Evolutionary conservation across 768 basidiomycete genomes (phyloP).

Genomic region (Leucocoprinus leucothites): DNA sequence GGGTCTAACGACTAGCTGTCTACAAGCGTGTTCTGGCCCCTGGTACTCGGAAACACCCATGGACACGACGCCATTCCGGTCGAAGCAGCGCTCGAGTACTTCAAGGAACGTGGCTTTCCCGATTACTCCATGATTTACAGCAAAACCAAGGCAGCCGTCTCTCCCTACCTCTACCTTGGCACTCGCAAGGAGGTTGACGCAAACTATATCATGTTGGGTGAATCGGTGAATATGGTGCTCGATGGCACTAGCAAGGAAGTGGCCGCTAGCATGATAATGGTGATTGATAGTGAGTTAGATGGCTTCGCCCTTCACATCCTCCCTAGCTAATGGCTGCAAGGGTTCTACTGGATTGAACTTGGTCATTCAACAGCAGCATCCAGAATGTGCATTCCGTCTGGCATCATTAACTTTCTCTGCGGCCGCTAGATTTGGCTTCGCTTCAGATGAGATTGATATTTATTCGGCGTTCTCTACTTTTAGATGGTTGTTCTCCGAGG

Average conservation of each 20-base stretch:
- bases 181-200: constrained; percentile 74
- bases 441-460: constrained; percentile 76
- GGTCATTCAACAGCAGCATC: constrained; percentile 85
- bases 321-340: constrained; percentile 54
- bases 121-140: constrained; percentile 52
- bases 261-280: constrained; percentile 76
- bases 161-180: constrained; percentile 64
- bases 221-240: constrained; percentile 77
- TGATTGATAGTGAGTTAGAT: constrained; percentile 71
- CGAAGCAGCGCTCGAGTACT: constrained; percentile 75
- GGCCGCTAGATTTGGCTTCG: constrained; percentile 86
- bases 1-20: constrained; percentile 42
- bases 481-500: constrained; percentile 86
- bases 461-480: constrained; percentile 92
- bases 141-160: constrained; percentile 56
- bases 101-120: constrained; percentile 59
- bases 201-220: constrained; percentile 81
- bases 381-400: constrained; percentile 85
- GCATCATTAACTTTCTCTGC: constrained; percentile 84
- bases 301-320: neutral
- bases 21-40: constrained; percentile 68
- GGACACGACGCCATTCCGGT: constrained; percentile 87
- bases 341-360: constrained; percentile 90
- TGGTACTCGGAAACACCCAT: constrained; percentile 68
- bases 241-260: constrained; percentile 76